Evolutionary conservation across 306 rosid species (phyloP).

Genomic region (Macrotyloma uniflorum): DNA sequence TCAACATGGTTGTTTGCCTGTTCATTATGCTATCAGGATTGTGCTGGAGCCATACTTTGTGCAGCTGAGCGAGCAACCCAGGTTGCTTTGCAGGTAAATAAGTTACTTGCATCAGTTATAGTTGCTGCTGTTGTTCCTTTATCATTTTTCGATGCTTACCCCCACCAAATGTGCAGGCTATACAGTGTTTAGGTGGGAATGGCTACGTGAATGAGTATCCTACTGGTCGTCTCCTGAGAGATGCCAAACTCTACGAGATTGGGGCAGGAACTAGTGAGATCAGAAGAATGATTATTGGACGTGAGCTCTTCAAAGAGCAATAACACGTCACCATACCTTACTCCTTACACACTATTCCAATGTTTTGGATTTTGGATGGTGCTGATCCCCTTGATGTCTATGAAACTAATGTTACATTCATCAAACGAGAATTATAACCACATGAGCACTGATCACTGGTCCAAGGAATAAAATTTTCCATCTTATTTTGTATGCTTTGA

Average conservation of each 20-base stretch:
- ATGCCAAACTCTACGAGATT: slow-evolving; percentile 85
- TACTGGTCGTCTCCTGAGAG: slow-evolving; percentile 87
- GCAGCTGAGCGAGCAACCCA: slow-evolving; percentile 97
- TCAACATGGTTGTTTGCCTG: neutral
- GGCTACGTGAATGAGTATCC: slow-evolving; percentile 93
- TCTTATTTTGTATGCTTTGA: neutral
- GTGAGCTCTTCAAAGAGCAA: slow-evolving; percentile 81
- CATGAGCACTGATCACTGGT: slow-evolving; percentile 20
- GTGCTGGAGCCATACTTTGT: slow-evolving; percentile 89
- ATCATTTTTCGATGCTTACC: neutral
- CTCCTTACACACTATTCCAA: neutral
- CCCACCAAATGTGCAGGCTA: slow-evolving; percentile 57
- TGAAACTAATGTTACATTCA: slow-evolving; percentile 29
- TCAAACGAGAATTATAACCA: slow-evolving; percentile 29
- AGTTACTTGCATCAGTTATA: slow-evolving; percentile 3
- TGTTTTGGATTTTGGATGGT: neutral
- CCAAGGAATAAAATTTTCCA: slow-evolving; percentile 5
- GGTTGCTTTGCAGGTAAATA: slow-evolving; percentile 82
- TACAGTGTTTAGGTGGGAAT: slow-evolving; percentile 93
- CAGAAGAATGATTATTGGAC: slow-evolving; percentile 92
- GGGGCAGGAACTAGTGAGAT: slow-evolving; percentile 96
- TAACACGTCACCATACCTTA: slow-evolving; percentile 25
- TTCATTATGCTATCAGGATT: slow-evolving; percentile 61
- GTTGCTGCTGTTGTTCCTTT: neutral
- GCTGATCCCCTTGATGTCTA: neutral